Evolutionary conservation across 768 basidiomycete species (phyloP), one percentile per base, ranked within the genome.

Genomic region (Suillus tomentosus): DNA sequence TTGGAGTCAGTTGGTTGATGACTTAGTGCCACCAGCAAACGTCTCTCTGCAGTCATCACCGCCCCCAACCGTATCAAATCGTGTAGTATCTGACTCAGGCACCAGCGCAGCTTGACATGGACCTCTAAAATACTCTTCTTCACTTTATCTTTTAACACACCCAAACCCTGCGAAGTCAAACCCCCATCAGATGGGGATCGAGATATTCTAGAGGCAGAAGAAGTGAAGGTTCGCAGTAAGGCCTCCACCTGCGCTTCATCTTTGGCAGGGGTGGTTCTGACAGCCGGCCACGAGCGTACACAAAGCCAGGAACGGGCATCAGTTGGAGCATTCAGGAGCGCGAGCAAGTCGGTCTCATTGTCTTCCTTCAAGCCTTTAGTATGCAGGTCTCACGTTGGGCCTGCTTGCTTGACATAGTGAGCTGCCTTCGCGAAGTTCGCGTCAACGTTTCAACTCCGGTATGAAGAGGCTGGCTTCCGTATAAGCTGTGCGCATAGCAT

Each of bases 21-120:
- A 31, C 31, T 65, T 72, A 11, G 80, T 24, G 24, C 24, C 80
- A 3, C 80, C 75, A 10, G 82, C 78, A 64, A 87, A 84, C 9
- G 86, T 87, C 45, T 82, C 75, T 10, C 87, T 86, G 57, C 86
- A 87, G 69, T 88, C 86, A 7, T 86, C 87, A 72, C 89, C 87
- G 34, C 87, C 87, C 8, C 84, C 79, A 34, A 87, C 76, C 10
- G 85, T 86, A 70, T 89, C 88, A 69, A 80, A 86, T 39, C 78
- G 74, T 5, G 87, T 89, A 67, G 89, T 76, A 15, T 85, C 83
- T 3, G 75, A 73, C 66, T 85, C 82, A 8, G 80, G 79, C 4
- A 65, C 68, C 19, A 87, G 77, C 34, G 87, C 79, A 2, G 74
- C 70, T 56, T 74, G 34, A 64, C 81, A 81, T 1, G 84, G 83